Percentiles rank a stretch among this genome's conserved stretches.
Conservation (phyloP, 371 early-diverging fungal species). For the Rhizopus delemar region DNA sequence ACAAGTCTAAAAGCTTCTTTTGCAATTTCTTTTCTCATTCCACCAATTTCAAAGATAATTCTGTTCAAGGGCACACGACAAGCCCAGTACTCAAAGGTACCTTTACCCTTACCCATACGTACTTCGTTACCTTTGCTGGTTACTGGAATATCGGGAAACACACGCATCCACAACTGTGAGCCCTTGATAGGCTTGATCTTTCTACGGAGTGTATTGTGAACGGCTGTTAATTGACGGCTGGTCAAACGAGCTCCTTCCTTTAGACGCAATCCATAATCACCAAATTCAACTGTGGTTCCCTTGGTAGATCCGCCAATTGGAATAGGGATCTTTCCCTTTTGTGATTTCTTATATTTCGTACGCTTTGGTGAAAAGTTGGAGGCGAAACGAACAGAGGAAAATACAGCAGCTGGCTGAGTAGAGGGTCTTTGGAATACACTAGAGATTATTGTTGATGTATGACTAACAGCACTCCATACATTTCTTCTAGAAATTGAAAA, state of each 20-base stretch:
- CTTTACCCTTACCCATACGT: slow-evolving; percentile 98
- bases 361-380: slow-evolving; percentile 76
- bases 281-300: slow-evolving; percentile 85
- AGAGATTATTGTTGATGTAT: slow-evolving; percentile 13
- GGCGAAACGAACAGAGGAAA: slow-evolving; percentile 43
- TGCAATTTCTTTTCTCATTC: slow-evolving; percentile 76
- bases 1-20: slow-evolving; percentile 78
- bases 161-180: slow-evolving; percentile 82
- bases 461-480: slow-evolving; percentile 17
- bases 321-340: slow-evolving; percentile 85
- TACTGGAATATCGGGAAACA: slow-evolving; percentile 92
- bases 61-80: slow-evolving; percentile 87
- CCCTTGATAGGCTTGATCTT: slow-evolving; percentile 89
- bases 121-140: slow-evolving; percentile 89
- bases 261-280: slow-evolving; percentile 88
- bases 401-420: slow-evolving; percentile 3
- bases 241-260: slow-evolving; percentile 82
- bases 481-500: slow-evolving; percentile 26
- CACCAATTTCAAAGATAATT: slow-evolving; percentile 86
- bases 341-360: slow-evolving; percentile 83
- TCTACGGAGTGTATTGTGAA: slow-evolving; percentile 72
- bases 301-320: slow-evolving; percentile 82
- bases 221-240: slow-evolving; percentile 82
- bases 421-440: slow-evolving; percentile 16
- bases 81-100: slow-evolving; percentile 91